phyloP scores from a whole-genome alignment of 805 yeast species.

The Lachancea lanzarotensis region DNA sequence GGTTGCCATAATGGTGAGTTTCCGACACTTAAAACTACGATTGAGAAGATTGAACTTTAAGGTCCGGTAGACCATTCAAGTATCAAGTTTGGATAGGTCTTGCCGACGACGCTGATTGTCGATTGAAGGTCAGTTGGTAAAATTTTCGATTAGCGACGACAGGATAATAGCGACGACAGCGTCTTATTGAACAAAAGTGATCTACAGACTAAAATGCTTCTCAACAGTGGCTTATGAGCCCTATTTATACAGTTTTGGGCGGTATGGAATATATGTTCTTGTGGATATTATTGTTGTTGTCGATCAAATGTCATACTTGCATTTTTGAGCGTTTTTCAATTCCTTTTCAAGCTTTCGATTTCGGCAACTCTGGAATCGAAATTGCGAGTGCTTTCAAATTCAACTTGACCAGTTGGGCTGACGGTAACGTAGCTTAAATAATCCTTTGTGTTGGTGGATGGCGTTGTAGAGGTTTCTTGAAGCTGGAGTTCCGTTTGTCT shows the following conservation, averaged over 20 bases:
- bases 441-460: conserved; percentile 6
- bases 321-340: neutral
- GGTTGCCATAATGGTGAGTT: conserved; percentile 13
- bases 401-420: conserved; percentile 16
- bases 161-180: neutral
- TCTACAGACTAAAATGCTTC: neutral
- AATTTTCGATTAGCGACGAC: conserved; percentile 2
- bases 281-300: neutral
- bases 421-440: conserved; percentile 23
- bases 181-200: neutral
- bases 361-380: conserved; percentile 10
- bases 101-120: neutral
- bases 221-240: neutral
- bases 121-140: neutral
- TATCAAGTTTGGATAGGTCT: neutral
- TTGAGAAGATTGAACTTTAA: neutral
- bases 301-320: no score
- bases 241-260: neutral
- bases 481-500: no score
- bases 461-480: neutral
- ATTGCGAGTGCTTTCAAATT: conserved; percentile 20
- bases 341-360: conserved; percentile 7
- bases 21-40: neutral
- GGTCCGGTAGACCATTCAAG: conserved; percentile 3
- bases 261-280: neutral